phyloP scores from a whole-genome alignment of 306 rosid genomes.

The Trifolium repens region DNA sequence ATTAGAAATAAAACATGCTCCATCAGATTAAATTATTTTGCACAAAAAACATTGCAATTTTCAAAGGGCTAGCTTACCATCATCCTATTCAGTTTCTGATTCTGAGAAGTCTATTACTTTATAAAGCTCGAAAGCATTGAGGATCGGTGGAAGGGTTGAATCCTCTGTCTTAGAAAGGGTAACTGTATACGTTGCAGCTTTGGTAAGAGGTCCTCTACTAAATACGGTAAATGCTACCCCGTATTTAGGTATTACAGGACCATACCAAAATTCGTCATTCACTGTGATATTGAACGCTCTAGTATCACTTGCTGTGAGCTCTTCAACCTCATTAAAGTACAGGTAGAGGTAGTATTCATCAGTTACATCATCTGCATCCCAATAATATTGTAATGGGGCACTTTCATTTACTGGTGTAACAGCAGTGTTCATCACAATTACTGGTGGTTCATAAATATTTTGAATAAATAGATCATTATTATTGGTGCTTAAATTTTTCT shows the following conservation, averaged over 20 bases:
- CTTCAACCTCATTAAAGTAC: slow-evolving; percentile 47
- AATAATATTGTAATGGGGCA: slow-evolving; percentile 1
- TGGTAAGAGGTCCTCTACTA: background rate
- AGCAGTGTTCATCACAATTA: slow-evolving; percentile 48
- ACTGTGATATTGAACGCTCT: slow-evolving; percentile 38
- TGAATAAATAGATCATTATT: background rate
- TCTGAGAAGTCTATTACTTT: slow-evolving; percentile 9
- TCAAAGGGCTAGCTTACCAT: background rate
- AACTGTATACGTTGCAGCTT: background rate
- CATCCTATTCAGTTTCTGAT: background rate
- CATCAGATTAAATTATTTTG: too few relatives aligned
- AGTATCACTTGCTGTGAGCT: slow-evolving; percentile 21
- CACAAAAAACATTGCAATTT: too few relatives aligned
- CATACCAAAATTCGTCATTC: slow-evolving; percentile 21
- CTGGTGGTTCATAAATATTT: slow-evolving; percentile 30
- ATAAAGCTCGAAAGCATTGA: slow-evolving; percentile 52
- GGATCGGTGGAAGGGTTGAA: slow-evolving; percentile 54
- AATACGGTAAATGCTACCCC: accelerated
- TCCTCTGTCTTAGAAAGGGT: background rate
- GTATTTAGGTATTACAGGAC: slow-evolving; percentile 19
- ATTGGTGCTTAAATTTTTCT: background rate
- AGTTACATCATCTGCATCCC: background rate
- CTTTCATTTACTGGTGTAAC: slow-evolving; percentile 12
- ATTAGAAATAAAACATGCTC: too few relatives aligned
- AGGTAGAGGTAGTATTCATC: slow-evolving; percentile 19